Evolutionary conservation across 345 rosid genomes (phyloP), one percentile per base, ranked within the genome.

Genomic region (Fremontodendron californicum): DNA sequence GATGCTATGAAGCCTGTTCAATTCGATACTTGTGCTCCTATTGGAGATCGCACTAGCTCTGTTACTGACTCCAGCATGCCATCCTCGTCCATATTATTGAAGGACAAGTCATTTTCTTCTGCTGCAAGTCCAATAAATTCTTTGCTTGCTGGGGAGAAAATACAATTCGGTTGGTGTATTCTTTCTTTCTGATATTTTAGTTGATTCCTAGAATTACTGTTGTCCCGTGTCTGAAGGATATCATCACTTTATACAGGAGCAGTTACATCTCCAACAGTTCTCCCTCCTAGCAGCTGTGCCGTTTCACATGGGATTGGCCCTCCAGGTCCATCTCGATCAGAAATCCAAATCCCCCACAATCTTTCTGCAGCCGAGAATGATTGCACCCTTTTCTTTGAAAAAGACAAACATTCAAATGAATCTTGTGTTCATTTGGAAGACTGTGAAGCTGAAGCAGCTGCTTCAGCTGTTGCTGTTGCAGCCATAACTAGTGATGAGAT

Each of bases 131-230:
- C 97, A 81, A 78, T 93, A 66, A 89, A 89, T 78, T 92, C 97
- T 76, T 86, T 93, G 78, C 97, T 96, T 76, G 95, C 92, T 0
- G 99, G 97, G 82, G 97, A 93, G 80, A 96, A 91, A 82, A 93
- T 96, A 87, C 98, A 96, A 83, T 94, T 96, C 79, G 99, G 98
- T 96, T 85, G 80, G 93, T 76, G 71, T 77, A 33, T 40, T 42
- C 21, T 76, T 80, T 77, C 55, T 23, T 60, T 78, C 66, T 54
- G 3, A 12, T 55, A 13, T 37, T 2, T 43, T 54, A 27, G n/a
- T n/a, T n/a, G 40, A 23, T 62, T 58, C 40, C 66, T 74, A 33
- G 52, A 40, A 43, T 73, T 69, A 29, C 37, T 6, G 21, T 31
- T 70, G 23, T 25, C 21, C 65, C 23, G 37, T 62, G 46, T 76